Evolutionary conservation across 2,329 filamentous ascomycete species (phyloP), one percentile per base, ranked within the genome.

Genomic region (Elsinoe perseae): DNA sequence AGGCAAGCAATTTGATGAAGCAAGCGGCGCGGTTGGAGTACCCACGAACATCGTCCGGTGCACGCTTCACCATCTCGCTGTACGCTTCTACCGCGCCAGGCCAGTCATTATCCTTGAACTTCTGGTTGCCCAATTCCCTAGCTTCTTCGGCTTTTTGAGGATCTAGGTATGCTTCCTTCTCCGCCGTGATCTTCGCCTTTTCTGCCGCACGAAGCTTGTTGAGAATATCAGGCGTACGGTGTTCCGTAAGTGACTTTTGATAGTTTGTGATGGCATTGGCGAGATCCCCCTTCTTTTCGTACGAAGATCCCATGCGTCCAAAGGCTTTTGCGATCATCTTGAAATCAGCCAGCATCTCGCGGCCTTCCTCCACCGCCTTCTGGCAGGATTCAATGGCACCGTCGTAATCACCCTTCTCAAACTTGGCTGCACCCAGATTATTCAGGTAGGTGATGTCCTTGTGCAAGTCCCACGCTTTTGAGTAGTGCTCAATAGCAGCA

Each of bases 261-360:
- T 92, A 98, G 77, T 88, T 89, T 64, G 89, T 84, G 61, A 98
- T 82, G 21, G 95, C 93, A 59, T 85, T 82, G 56, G 80, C 71
- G 9, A 93, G 76, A 64, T 97, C 86, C 62, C 87, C 89, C 69
- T 86, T 75, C 76, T 90, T 95, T 79, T 98, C 93, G 70, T 97
- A 90, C 0, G 92, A 84, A n/a, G 84, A 82, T 61, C 93, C 93
- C 64, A 98, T 95, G 64, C 93, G 89, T 36, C 91, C 90, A 66
- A 93, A 96, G n/a, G 92, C 81, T 83, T 96, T 97, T 69, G 95
- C 91, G 63, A 98, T 92, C 68, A 91, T 80, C 82, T 98, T 98
- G 80, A 97, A 98, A 75, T 98, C 93, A 61, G 93, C 91, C 57
- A 90, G 86, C 64, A 95, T 84, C 65, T 86, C 81, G 58, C 93